Percentiles rank a stretch among this genome's conserved stretches.
Evolutionary conservation across 495 filamentous ascomycete genomes (phyloP).

Genomic region (Aspergillus hancockii): DNA sequence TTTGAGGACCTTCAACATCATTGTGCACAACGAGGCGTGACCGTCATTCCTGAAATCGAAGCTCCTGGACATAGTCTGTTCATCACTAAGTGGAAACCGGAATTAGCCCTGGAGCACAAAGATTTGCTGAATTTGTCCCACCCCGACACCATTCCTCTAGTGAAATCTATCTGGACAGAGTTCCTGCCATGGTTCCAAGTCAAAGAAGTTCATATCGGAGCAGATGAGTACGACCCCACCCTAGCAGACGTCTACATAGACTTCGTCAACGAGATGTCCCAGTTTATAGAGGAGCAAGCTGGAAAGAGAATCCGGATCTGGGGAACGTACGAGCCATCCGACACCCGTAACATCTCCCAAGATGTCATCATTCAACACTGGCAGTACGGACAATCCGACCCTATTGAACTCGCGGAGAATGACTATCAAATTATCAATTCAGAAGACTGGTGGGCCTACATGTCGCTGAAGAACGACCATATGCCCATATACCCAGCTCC

Average conservation of each 20-base stretch:
- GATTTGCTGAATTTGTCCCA: conserved; percentile 57
- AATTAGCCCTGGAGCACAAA: conserved; percentile 48
- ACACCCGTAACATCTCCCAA: conserved; percentile 35
- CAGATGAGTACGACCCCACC: conserved; percentile 54
- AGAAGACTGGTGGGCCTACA: conserved; percentile 59
- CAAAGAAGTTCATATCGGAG: conserved; percentile 58
- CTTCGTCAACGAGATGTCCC: conserved; percentile 55
- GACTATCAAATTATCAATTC: conserved; percentile 54
- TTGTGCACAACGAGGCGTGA: conserved; percentile 53
- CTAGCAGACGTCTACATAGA: conserved; percentile 54
- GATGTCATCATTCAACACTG: conserved; percentile 56
- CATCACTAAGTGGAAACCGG: conserved; percentile 59
- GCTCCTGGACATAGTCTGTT: conserved; percentile 53
- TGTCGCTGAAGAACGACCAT: conserved; percentile 57
- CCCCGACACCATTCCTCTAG: conserved; percentile 52
- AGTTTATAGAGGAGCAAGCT: conserved; percentile 40
- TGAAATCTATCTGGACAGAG: conserved; percentile 56
- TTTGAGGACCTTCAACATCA: conserved; percentile 53
- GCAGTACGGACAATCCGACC: conserved; percentile 59
- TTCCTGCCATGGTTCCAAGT: conserved; percentile 58
- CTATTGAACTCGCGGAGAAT: conserved; percentile 37
- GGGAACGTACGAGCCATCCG: conserved; percentile 53
- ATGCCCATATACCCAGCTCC: conserved; percentile 53
- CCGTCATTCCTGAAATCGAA: conserved; percentile 58
- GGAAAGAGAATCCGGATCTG: conserved; percentile 54